phyloP scores from a whole-genome alignment of 2,329 filamentous ascomycete genomes.

The Talaromyces sp. region DNA sequence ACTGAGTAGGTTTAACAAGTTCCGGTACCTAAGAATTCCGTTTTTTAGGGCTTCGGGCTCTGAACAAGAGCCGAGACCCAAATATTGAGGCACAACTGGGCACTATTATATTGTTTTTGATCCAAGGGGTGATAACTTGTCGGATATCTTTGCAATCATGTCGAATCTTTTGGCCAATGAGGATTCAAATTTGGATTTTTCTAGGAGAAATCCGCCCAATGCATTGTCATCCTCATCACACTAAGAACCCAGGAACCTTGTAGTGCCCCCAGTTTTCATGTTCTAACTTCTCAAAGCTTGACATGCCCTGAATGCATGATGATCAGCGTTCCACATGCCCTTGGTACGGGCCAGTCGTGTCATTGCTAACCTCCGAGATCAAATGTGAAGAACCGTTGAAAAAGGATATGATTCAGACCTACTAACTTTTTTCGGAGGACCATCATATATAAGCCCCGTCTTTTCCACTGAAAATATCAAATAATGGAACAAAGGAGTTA shows the following conservation, averaged over 20 bases:
- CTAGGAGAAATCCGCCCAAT: background rate
- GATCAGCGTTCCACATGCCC: background rate
- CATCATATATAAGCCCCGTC: background rate
- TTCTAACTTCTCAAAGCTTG: background rate
- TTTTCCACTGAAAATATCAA: background rate
- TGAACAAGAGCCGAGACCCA: background rate
- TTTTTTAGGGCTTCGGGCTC: background rate
- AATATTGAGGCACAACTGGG: background rate
- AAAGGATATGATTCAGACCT: background rate
- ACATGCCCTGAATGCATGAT: background rate
- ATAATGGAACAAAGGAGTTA: too few species aligned
- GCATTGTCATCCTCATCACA: background rate
- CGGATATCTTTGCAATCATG: background rate
- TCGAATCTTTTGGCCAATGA: background rate
- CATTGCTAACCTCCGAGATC: background rate
- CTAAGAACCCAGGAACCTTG: background rate
- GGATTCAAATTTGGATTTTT: too few species aligned
- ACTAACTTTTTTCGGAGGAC: background rate
- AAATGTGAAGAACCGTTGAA: background rate
- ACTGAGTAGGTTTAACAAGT: background rate
- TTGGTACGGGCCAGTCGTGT: background rate
- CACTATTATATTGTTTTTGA: background rate
- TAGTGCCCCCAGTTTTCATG: background rate
- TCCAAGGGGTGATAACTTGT: background rate
- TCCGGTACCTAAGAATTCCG: background rate